Evolutionary conservation across 441 rosid genomes (phyloP), one percentile per base, ranked within the genome.

Genomic region (Pelargonium citronellum): DNA sequence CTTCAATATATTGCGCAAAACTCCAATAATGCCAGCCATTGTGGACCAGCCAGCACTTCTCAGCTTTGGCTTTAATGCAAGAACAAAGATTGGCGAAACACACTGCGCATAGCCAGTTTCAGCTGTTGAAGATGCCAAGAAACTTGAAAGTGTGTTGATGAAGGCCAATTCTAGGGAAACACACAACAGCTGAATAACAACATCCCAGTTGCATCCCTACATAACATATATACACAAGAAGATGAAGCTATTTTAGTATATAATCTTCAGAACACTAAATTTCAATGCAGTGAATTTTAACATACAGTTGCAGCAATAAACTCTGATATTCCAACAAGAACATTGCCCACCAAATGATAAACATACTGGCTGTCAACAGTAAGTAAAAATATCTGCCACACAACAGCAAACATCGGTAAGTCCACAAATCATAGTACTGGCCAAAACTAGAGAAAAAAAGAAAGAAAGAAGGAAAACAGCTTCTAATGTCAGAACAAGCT

Each of bases 341-440:
- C 69, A 69, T 83, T 88, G 76, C 89, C 87, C 2, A 81, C 86
- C 77, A 82, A 77, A 83, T 91, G 95, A 71, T 75, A 89, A 81
- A 89, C 70, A 78, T 76, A 88, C 7, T 64, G 84, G 73, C 71
- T 85, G 75, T 81, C 82, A 49, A 79, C 72, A 15, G 77, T 74
- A 39, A 87, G 75, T 73, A 85, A 74, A 77, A 64, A 37, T 63
- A 85, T 81, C 97, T 94, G 85, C 74, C 5, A 69, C 11, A 37
- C 67, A 64, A 60, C 44, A 39, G 39, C 10, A 67, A 41, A 65
- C 27, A 9, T 55, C 61, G 17, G 22, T 17, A 55, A 16, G 61
- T 55, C 22, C 61, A 55, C 22, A 55, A 55, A 55, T 55, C 61
- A 55, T 1, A 37, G 41, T 37, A 37, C 41, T 37, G 41, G 15